Evolutionary conservation across 1,284 basidiomycete species (phyloP), one percentile per base, ranked within the genome.

Genomic region (Rhodofomes roseus): DNA sequence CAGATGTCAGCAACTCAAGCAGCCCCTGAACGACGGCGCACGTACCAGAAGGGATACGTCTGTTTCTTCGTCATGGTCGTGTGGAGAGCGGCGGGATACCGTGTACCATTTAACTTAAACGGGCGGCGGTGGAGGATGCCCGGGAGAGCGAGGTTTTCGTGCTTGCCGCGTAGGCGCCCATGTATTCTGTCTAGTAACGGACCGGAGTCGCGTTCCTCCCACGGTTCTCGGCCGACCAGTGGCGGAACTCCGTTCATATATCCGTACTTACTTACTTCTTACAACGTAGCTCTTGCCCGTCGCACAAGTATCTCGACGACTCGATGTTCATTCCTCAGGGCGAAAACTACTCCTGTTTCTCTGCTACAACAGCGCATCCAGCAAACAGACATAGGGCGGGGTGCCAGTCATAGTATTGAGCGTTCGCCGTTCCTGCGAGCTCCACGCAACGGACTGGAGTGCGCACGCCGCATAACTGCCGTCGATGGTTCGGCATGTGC

Each of bases 21-120:
- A 48, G 60, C 53, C 37, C 51, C 50, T 1, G 31, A 37, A 1
- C 25, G 20, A 12, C 12, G 14, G 7, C 14, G 22, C 37, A 73
- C 80, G 67, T 69, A 87, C 86, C 87, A 88, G 71, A 89, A 89
- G 27, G 86, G 86, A 77, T 82, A 84, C 54, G 67, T 67, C 57
- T 70, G 62, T 46, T 63, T 67, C 55, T 70, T 70, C 50, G 71
- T 39, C 73, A 77, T 71, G 51, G 55, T 53, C 36, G 57, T 36
- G 53, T 62, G 34, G 37, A 39, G 55, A 54, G 48, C 23, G 46
- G 37, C 51, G 48, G 59, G 44, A 27, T 27, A 36, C 31, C 41
- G 53, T 54, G 46, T 31, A 59, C 22, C 59, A 11, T 11, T 34
- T 11, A 34, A 11, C 31, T 60, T 60, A 43, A 36, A 52, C 50